phyloP scores from a whole-genome alignment of 345 rosid species.

The Camelina hispida region DNA sequence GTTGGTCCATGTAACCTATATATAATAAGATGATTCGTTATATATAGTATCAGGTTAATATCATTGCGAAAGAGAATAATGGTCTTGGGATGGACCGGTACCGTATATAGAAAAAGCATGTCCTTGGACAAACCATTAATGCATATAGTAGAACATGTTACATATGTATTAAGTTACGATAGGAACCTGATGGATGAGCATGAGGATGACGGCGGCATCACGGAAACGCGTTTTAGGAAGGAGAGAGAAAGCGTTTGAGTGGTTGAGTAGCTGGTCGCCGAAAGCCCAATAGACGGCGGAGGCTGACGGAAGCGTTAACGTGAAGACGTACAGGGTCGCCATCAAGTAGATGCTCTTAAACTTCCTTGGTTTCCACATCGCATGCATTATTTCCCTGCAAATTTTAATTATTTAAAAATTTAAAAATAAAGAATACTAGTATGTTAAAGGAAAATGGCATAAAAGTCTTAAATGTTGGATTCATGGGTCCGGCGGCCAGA shows the following conservation, averaged over 20 bases:
- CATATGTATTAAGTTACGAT: slow-evolving; percentile 19
- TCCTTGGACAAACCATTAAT: slow-evolving; percentile 36
- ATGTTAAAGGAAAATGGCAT: not conserved
- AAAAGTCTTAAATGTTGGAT: slow-evolving; percentile 15
- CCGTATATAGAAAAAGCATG: not conserved
- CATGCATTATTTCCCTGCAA: slow-evolving; percentile 96
- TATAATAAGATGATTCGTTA: not conserved
- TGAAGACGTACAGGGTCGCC: slow-evolving; percentile 95
- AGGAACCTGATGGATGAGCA: slow-evolving; percentile 96
- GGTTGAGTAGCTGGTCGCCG: slow-evolving; percentile 86
- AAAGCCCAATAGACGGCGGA: slow-evolving; percentile 96
- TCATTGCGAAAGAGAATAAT: slow-evolving; percentile 12
- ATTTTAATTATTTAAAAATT: not conserved
- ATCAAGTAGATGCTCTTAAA: slow-evolving; percentile 89
- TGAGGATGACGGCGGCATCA: slow-evolving; percentile 87
- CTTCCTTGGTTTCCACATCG: slow-evolving; percentile 99
- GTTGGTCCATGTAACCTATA: not conserved
- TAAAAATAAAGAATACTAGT: not conserved
- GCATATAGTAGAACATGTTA: slow-evolving; percentile 9
- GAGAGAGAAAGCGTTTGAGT: slow-evolving; percentile 92
- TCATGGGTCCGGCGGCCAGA: slow-evolving; percentile 19
- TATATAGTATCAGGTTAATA: slow-evolving; percentile 1
- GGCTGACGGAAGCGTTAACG: slow-evolving; percentile 91
- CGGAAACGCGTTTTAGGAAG: slow-evolving; percentile 79
- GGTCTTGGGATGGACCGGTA: slow-evolving; percentile 10